A percentile compares a stretch with the other conserved stretches of the same genome.
Evolutionary conservation across 2,329 filamentous ascomycete genomes (phyloP).

Genomic region (Calonectria pauciramosa): DNA sequence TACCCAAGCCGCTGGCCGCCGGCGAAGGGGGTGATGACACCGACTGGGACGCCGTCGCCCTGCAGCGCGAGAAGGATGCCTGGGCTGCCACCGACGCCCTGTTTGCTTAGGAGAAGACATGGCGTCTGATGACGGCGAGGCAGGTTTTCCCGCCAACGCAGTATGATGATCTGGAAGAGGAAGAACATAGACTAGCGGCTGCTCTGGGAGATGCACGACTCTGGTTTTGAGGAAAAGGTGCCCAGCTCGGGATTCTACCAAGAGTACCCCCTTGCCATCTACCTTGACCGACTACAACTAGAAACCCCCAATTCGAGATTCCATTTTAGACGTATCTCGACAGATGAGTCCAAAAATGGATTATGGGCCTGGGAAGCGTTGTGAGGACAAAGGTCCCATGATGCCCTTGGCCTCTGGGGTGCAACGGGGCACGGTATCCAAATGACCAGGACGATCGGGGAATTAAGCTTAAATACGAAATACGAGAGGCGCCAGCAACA

Average conservation of each 20-base stretch:
- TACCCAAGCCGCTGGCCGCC: slow-evolving; percentile 34
- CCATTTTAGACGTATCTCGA: neutral
- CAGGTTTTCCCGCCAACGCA: neutral
- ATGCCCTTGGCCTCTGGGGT: neutral
- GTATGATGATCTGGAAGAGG: neutral
- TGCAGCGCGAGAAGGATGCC: slow-evolving; percentile 50
- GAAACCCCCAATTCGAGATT: neutral
- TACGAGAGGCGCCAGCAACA: neutral
- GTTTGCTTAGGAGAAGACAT: slow-evolving; percentile 50
- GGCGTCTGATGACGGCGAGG: neutral
- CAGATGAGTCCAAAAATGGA: neutral
- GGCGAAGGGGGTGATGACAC: slow-evolving; percentile 39
- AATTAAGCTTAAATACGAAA: slow-evolving; percentile 6
- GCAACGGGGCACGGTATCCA: neutral
- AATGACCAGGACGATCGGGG: neutral
- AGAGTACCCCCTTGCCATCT: neutral
- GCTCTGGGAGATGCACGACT: neutral
- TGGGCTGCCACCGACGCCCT: slow-evolving; percentile 60
- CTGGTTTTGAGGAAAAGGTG: neutral
- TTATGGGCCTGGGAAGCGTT: neutral
- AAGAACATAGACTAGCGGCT: neutral
- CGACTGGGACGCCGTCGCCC: slow-evolving; percentile 32
- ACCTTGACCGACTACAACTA: neutral
- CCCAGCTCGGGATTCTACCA: neutral
- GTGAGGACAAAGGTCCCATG: too few relatives aligned